Evolutionary conservation across 2,329 filamentous ascomycete genomes (phyloP).

Genomic region (Fusarium equiseti): DNA sequence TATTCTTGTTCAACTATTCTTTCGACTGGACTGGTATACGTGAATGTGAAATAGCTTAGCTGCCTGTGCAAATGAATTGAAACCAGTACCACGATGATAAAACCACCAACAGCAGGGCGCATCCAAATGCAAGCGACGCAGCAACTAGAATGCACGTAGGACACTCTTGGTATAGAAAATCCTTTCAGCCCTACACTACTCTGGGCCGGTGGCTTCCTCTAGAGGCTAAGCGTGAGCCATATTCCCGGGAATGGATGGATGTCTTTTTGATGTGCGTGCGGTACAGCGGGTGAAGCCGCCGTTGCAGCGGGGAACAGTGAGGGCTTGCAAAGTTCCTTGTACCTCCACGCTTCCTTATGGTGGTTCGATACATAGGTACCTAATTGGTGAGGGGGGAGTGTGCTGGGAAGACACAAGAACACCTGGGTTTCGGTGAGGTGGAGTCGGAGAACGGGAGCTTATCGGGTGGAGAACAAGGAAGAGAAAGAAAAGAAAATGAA

Average conservation of each 20-base stretch:
- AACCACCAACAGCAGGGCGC: background rate
- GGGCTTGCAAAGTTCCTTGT: slow-evolving; percentile 11
- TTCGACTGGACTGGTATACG: background rate
- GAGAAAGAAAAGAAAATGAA: slow-evolving; percentile 1
- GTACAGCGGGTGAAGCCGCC: slow-evolving; percentile 43
- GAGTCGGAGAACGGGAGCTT: slow-evolving; percentile 36
- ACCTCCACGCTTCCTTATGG: background rate
- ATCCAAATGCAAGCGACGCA: slow-evolving; percentile 7
- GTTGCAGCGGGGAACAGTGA: slow-evolving; percentile 39
- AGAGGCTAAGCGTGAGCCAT: slow-evolving; percentile 46
- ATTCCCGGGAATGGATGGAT: slow-evolving; percentile 34
- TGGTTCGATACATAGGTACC: slow-evolving; percentile 22
- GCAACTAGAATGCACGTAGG: slow-evolving; percentile 22
- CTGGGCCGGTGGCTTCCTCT: slow-evolving; percentile 41
- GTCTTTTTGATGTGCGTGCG: slow-evolving; percentile 36
- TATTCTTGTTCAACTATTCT: background rate
- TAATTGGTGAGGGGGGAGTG: slow-evolving; percentile 27
- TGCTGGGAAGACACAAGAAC: slow-evolving; percentile 4
- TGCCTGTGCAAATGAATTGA: background rate
- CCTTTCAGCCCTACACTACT: slow-evolving; percentile 42
- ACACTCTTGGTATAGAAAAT: slow-evolving; percentile 7
- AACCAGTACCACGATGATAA: background rate
- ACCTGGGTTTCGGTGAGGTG: slow-evolving; percentile 34
- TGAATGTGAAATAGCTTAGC: background rate
- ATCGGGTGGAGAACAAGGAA: slow-evolving; percentile 24